Percentiles rank a stretch among this genome's conserved stretches.
Evolutionary conservation across 345 rosid species (phyloP).

Genomic region (Hibiscus trionum): DNA sequence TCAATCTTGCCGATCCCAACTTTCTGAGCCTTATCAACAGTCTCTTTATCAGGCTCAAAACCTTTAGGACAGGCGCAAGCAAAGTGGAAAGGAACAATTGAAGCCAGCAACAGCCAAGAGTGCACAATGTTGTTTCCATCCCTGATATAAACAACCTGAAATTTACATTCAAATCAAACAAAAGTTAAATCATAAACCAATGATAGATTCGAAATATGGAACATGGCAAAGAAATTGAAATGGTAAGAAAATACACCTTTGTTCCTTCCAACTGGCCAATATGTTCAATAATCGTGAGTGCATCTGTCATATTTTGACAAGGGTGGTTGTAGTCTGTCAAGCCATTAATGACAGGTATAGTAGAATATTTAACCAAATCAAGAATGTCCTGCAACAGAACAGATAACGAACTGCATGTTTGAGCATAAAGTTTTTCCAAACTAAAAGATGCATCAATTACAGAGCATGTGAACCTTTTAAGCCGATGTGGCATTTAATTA

Average conservation of each 20-base stretch:
- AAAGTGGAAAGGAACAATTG: slow-evolving; percentile 89
- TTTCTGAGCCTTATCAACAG: slow-evolving; percentile 59
- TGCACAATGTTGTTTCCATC: slow-evolving; percentile 95
- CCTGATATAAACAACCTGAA: slow-evolving; percentile 93
- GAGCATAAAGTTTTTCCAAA: neutral
- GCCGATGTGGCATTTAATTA: neutral
- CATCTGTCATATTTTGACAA: slow-evolving; percentile 97
- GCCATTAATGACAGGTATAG: slow-evolving; percentile 85
- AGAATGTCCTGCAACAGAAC: slow-evolving; percentile 60
- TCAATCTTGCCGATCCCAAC: slow-evolving; percentile 89
- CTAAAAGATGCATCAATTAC: neutral
- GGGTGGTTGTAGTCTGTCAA: slow-evolving; percentile 94
- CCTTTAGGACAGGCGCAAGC: slow-evolving; percentile 89
- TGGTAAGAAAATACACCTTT: slow-evolving; percentile 43
- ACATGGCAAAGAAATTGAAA: neutral
- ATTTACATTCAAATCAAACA: neutral
- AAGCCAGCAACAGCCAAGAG: slow-evolving; percentile 85
- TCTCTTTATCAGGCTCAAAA: slow-evolving; percentile 74
- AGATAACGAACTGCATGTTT: slow-evolving; percentile 3
- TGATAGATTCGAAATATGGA: neutral
- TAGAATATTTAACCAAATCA: slow-evolving; percentile 78
- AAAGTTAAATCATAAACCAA: slow-evolving; percentile 6
- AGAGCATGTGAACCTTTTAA: neutral
- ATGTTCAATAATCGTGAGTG: slow-evolving; percentile 91
- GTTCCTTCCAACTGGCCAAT: slow-evolving; percentile 78